Percentiles rank a stretch among this genome's conserved stretches.
These are phyloP conservation scores for Pyrenula massariospora DNA, from an alignment of 495 filamentous ascomycete species.

Conservation along the genomic window DNA sequence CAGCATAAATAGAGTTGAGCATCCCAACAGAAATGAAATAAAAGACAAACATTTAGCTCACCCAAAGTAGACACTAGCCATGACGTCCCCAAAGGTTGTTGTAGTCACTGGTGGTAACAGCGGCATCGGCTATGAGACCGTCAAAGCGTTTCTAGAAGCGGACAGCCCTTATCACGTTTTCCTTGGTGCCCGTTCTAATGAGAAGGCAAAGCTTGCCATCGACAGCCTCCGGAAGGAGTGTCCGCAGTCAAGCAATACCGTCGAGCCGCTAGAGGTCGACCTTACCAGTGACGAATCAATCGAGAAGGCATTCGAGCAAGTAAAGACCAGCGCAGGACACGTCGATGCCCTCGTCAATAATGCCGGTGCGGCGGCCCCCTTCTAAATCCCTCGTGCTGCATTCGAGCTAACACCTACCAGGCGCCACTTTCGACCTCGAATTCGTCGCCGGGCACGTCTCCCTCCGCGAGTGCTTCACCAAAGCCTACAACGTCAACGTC, in stretches of 20 bases:
- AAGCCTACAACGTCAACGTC: constrained; percentile 36
- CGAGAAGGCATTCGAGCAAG: constrained; percentile 15
- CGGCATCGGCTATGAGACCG: constrained; percentile 27
- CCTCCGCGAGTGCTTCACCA: constrained; percentile 30
- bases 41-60: not conserved
- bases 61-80: not conserved
- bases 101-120: constrained; percentile 28
- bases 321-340: constrained; percentile 11
- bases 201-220: constrained; percentile 19
- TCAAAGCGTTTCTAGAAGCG: constrained; percentile 13
- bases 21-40: too few relatives aligned
- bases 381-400: too few relatives aligned
- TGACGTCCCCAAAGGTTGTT: constrained; percentile 10
- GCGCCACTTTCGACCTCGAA: constrained; percentile 19
- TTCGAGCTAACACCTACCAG: constrained; percentile 13
- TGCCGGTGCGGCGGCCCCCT: constrained; percentile 42
- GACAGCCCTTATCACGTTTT: constrained; percentile 18
- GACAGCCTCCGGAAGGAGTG: constrained; percentile 12
- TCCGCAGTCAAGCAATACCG: constrained; percentile 11
- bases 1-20: too few relatives aligned
- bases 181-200: constrained; percentile 15
- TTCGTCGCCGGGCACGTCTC: constrained; percentile 16
- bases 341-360: constrained; percentile 43
- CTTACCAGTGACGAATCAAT: constrained; percentile 17
- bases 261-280: constrained; percentile 18